A percentile compares a stretch with the other conserved stretches of the same genome.
phyloP scores from a whole-genome alignment of 73 alveolate genomes.

The Symbiodinium pilosum region DNA sequence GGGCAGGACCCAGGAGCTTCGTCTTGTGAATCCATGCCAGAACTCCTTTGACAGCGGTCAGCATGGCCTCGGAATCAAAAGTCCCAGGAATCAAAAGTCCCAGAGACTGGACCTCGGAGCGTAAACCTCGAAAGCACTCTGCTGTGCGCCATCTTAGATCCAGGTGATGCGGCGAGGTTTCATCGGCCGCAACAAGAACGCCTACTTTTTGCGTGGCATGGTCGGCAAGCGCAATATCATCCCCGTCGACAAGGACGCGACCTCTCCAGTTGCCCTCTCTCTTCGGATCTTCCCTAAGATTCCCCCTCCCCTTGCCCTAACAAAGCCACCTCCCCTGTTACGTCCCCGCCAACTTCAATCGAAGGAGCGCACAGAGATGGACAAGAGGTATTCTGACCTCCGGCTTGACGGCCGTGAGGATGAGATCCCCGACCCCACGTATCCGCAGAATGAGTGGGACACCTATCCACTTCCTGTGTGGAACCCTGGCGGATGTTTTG shows the following conservation, averaged over 20 bases:
- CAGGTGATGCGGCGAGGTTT: conserved; percentile 74
- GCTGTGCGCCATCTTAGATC: too few species aligned
- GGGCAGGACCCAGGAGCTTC: too few species aligned
- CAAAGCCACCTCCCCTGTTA: too few species aligned
- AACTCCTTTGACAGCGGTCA: too few species aligned
- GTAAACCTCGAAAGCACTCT: too few species aligned
- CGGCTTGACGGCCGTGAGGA: conserved; percentile 45
- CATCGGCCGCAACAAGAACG: conserved; percentile 88
- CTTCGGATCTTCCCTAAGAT: too few species aligned
- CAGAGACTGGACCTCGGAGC: too few species aligned
- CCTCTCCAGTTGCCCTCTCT: background rate
- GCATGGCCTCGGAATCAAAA: too few species aligned
- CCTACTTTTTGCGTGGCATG: conserved; percentile 84
- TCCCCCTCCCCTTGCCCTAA: too few species aligned
- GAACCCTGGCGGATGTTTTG: background rate
- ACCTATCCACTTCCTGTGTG: conserved; percentile 84
- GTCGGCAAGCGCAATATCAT: conserved; percentile 86
- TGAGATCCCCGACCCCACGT: conserved; percentile 59
- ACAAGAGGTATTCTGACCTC: conserved; percentile 56
- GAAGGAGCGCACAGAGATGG: conserved; percentile 64
- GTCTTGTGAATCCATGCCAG: too few species aligned
- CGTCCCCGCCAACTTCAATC: too few species aligned
- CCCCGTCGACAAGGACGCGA: conserved; percentile 65
- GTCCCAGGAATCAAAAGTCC: too few species aligned
- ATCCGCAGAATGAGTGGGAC: conserved; percentile 81